Percentiles rank a stretch among this genome's conserved stretches.
These are phyloP conservation scores for Aspergillus olivimuriae DNA, from an alignment of 495 filamentous ascomycete species.

Conservation along the genomic window DNA sequence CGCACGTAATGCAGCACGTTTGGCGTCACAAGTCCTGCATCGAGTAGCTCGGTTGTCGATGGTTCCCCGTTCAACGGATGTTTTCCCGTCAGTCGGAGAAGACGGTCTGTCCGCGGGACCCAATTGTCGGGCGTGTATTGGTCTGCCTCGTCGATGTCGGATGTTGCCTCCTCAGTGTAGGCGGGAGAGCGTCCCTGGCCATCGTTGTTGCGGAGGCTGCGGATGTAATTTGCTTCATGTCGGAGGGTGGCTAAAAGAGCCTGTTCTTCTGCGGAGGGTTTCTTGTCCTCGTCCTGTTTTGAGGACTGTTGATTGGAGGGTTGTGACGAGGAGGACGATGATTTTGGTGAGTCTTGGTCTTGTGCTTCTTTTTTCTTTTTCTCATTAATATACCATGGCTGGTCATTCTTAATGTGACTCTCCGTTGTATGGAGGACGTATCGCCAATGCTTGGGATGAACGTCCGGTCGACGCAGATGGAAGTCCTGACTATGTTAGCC, in stretches of 20 bases:
- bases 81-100: constrained; percentile 29
- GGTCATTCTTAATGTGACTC: constrained; percentile 12
- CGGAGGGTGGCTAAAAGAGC: constrained; percentile 16
- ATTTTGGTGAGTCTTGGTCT: too few species aligned
- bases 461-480: constrained; percentile 9
- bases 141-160: constrained; percentile 23
- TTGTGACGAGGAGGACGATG: too few species aligned
- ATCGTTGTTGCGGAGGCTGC: constrained; percentile 19
- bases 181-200: constrained; percentile 18
- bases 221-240: constrained; percentile 17
- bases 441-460: constrained; percentile 12
- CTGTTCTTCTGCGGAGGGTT: constrained; percentile 15
- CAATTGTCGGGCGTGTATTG: constrained; percentile 31
- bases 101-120: constrained; percentile 21
- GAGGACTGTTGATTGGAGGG: too few species aligned
- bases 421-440: constrained; percentile 17
- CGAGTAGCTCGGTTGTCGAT: constrained; percentile 12
- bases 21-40: constrained; percentile 41
- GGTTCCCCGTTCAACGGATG: constrained; percentile 29
- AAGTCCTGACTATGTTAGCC: too few species aligned
- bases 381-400: constrained; percentile 13
- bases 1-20: constrained; percentile 53
- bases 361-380: not conserved
- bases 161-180: not conserved
- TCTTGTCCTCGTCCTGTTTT: not conserved